phyloP scores from a whole-genome alignment of 129 eudicot species.

The sunflower (Helianthus annuus) region DNA sequence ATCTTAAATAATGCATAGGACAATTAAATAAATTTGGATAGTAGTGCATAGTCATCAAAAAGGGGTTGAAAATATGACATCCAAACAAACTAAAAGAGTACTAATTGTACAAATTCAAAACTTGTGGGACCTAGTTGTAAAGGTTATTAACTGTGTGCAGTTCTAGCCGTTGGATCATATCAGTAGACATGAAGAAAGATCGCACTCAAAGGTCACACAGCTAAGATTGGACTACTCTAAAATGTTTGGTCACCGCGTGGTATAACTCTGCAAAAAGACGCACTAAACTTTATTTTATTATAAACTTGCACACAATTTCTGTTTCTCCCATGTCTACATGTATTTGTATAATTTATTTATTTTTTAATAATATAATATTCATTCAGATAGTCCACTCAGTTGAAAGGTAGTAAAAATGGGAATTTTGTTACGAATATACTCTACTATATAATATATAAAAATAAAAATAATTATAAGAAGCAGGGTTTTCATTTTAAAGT shows the following conservation, averaged over 20 bases:
- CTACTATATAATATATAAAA: too few species aligned
- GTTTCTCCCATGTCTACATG: background rate
- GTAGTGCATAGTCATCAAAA: background rate
- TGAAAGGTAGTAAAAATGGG: too few species aligned
- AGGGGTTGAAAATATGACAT: slow-evolving; percentile 2
- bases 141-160: background rate
- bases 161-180: slow-evolving; percentile 2
- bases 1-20: background rate
- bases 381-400: too few species aligned
- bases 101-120: slow-evolving; percentile 7
- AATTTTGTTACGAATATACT: too few species aligned
- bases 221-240: slow-evolving; percentile 28
- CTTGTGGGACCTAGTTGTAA: slow-evolving; percentile 12
- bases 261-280: slow-evolving; percentile 12
- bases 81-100: background rate
- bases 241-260: slow-evolving; percentile 20
- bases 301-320: background rate
- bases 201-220: slow-evolving; percentile 24
- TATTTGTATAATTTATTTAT: too few species aligned
- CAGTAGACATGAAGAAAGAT: slow-evolving; percentile 7
- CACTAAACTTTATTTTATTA: slow-evolving; percentile 13
- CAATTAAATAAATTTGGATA: background rate
- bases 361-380: too few species aligned
- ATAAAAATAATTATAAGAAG: too few species aligned
- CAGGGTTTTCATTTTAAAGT: too few species aligned